These are phyloP conservation scores for Pseudocercospora crystallina DNA, from an alignment of 2,329 filamentous ascomycete species.

Conservation along the genomic window DNA sequence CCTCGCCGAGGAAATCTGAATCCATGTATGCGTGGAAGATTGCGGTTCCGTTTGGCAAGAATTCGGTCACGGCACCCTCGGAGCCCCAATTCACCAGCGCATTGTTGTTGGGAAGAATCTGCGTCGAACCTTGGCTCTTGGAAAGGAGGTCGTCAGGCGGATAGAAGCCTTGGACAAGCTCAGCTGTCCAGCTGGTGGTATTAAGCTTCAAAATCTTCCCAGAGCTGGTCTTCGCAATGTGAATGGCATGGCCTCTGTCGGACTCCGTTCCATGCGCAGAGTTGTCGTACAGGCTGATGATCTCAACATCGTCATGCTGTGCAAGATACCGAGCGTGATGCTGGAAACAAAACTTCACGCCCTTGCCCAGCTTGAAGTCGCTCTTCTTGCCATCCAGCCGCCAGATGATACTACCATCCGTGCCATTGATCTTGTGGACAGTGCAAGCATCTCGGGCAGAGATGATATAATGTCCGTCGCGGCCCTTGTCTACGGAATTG, in stretches of 20 bases:
- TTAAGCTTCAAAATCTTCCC: slow-evolving; percentile 1
- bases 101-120: slow-evolving; percentile 41
- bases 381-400: slow-evolving; percentile 35
- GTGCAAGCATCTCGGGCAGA: slow-evolving; percentile 46
- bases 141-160: slow-evolving; percentile 38
- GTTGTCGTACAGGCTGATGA: slow-evolving; percentile 53
- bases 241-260: slow-evolving; percentile 10
- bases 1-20: neutral
- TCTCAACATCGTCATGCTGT: slow-evolving; percentile 41
- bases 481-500: slow-evolving; percentile 56
- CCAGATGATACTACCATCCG: slow-evolving; percentile 50
- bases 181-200: slow-evolving; percentile 12
- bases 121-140: slow-evolving; percentile 45
- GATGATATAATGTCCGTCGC: slow-evolving; percentile 50
- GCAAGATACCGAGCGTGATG: slow-evolving; percentile 47
- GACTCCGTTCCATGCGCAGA: slow-evolving; percentile 33
- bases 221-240: slow-evolving; percentile 12
- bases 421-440: slow-evolving; percentile 47
- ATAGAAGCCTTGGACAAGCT: slow-evolving; percentile 14
- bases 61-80: slow-evolving; percentile 35
- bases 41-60: neutral
- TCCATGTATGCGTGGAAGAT: slow-evolving; percentile 5
- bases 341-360: slow-evolving; percentile 46
- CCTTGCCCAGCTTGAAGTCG: slow-evolving; percentile 21
- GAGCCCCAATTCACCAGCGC: slow-evolving; percentile 56